These are phyloP conservation scores for Domatiomyces globalis DNA, from an alignment of 2,329 filamentous ascomycete genomes.

Conservation along the genomic window DNA sequence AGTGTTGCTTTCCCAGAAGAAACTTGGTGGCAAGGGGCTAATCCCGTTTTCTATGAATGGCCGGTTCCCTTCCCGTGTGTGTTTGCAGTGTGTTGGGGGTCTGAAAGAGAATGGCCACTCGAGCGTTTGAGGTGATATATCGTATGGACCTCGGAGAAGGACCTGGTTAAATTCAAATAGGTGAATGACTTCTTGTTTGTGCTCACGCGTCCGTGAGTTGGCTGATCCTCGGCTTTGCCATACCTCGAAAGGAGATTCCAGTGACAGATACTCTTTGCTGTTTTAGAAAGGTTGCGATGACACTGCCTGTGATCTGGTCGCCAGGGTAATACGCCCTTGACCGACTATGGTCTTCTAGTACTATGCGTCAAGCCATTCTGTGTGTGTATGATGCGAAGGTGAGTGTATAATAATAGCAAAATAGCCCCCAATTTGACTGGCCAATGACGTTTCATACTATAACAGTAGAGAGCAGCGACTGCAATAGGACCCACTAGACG, in stretches of 20 bases:
- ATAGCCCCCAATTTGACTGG: too few relatives aligned
- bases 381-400: too few relatives aligned
- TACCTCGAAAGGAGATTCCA: slow-evolving; percentile 1
- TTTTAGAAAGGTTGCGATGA: too few relatives aligned
- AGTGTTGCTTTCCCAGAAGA: background rate
- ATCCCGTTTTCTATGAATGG: background rate
- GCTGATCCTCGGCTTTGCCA: background rate
- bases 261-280: too few relatives aligned
- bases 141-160: slow-evolving; percentile 1
- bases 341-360: too few relatives aligned
- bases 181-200: background rate
- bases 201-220: background rate
- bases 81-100: background rate
- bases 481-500: too few relatives aligned
- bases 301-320: too few relatives aligned
- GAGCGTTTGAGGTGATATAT: slow-evolving; percentile 2
- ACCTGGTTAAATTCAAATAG: background rate
- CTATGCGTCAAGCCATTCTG: too few relatives aligned
- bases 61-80: background rate
- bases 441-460: too few relatives aligned
- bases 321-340: too few relatives aligned
- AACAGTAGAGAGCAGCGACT: too few relatives aligned
- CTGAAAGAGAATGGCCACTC: slow-evolving; percentile 1
- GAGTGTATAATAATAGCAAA: too few relatives aligned
- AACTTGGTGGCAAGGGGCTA: background rate